These are phyloP conservation scores for Backusella mclennaniae DNA, from an alignment of 192 early-diverging fungal genomes.

Conservation along the genomic window DNA sequence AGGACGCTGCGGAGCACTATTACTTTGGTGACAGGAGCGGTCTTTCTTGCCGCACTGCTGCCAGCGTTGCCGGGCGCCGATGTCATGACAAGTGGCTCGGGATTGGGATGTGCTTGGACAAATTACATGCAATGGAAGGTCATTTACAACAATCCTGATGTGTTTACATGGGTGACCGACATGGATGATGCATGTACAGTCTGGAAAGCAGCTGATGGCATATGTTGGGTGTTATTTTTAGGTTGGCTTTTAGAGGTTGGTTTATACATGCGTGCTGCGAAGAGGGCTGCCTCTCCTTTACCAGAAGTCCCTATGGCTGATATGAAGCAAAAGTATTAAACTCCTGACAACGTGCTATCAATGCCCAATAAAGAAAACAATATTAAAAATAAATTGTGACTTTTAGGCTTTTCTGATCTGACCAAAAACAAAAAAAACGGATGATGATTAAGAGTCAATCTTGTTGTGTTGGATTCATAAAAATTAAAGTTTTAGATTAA, in stretches of 20 bases:
- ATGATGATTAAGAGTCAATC: too few species aligned
- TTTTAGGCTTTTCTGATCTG: neutral
- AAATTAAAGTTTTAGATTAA: too few species aligned
- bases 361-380: neutral
- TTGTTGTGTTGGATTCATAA: too few species aligned
- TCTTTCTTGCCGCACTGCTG: constrained; percentile 12
- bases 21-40: neutral
- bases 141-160: constrained; percentile 15
- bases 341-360: neutral
- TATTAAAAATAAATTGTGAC: neutral
- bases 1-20: constrained; percentile 2
- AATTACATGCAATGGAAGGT: constrained; percentile 27
- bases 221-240: constrained; percentile 18
- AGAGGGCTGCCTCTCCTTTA: neutral
- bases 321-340: neutral
- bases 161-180: constrained; percentile 20
- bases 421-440: neutral
- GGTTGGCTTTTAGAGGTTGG: constrained; percentile 1
- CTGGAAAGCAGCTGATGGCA: constrained; percentile 10
- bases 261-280: constrained; percentile 14
- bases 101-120: constrained; percentile 16
- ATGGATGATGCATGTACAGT: constrained; percentile 24
- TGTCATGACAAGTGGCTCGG: constrained; percentile 19
- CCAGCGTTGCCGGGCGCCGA: constrained; percentile 19
- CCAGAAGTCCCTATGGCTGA: neutral